These are phyloP conservation scores for Macrophomina tecta DNA, from an alignment of 2,329 filamentous ascomycete genomes.

Conservation along the genomic window DNA sequence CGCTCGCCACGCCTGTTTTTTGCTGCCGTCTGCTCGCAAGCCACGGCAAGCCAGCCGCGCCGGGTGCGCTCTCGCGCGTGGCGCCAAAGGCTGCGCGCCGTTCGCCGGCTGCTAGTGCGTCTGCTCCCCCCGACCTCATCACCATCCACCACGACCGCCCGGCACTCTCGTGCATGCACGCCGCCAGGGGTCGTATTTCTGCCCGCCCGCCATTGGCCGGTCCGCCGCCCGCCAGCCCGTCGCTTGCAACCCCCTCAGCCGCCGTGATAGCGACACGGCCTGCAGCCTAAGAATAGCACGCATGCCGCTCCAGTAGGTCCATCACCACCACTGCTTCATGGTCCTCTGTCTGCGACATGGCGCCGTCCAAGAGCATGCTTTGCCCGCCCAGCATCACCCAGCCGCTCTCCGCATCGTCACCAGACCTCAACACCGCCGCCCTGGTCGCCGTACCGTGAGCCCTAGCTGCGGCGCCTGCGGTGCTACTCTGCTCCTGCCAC, in stretches of 20 bases:
- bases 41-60: background rate
- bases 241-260: slow-evolving; percentile 23
- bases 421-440: background rate
- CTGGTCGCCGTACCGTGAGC: background rate
- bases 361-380: background rate
- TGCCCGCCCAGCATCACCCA: background rate
- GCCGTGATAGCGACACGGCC: slow-evolving; percentile 21
- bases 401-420: background rate
- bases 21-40: background rate
- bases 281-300: slow-evolving; percentile 22
- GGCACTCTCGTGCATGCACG: background rate
- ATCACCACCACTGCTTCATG: slow-evolving; percentile 4
- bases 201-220: background rate
- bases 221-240: slow-evolving; percentile 1
- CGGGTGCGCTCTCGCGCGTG: background rate
- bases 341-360: slow-evolving; percentile 17
- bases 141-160: background rate
- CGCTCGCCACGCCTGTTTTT: background rate
- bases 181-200: slow-evolving; percentile 6
- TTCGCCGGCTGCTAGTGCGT: background rate
- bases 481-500: background rate
- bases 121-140: background rate
- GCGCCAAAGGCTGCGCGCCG: background rate
- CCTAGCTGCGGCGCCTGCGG: background rate
- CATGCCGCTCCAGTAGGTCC: slow-evolving; percentile 10